Evolutionary conservation across 345 rosid species (phyloP).

Genomic region (Eucalyptus dawsonii): DNA sequence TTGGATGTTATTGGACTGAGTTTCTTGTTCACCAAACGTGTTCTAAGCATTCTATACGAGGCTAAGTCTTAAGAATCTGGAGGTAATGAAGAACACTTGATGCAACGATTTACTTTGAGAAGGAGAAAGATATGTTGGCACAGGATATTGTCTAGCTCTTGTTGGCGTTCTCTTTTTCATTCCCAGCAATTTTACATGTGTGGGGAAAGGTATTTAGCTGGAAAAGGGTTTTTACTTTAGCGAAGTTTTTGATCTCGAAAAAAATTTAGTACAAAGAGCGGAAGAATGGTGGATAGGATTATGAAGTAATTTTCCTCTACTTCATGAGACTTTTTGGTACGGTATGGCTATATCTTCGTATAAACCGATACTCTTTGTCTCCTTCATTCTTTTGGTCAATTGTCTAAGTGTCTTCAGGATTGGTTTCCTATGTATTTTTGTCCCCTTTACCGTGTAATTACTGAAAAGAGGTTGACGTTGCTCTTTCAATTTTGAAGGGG

Average conservation of each 20-base stretch:
- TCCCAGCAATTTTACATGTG: neutral
- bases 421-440: neutral
- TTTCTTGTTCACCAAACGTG: neutral
- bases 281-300: neutral
- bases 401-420: neutral
- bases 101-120: neutral
- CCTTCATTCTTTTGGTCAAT: neutral
- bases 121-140: neutral
- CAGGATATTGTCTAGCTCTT: neutral
- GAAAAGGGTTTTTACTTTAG: neutral
- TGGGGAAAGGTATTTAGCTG: neutral
- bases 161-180: neutral
- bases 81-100: neutral
- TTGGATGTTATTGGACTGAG: neutral
- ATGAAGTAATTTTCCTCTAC: neutral
- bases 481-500: slow-evolving; percentile 39
- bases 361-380: neutral
- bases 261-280: neutral
- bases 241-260: neutral
- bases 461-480: neutral
- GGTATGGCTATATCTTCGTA: neutral
- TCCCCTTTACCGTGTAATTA: neutral
- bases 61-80: neutral
- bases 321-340: neutral
- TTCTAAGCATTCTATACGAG: neutral